Evolutionary conservation across 345 rosid genomes (phyloP).

Genomic region (Syzygium grande): DNA sequence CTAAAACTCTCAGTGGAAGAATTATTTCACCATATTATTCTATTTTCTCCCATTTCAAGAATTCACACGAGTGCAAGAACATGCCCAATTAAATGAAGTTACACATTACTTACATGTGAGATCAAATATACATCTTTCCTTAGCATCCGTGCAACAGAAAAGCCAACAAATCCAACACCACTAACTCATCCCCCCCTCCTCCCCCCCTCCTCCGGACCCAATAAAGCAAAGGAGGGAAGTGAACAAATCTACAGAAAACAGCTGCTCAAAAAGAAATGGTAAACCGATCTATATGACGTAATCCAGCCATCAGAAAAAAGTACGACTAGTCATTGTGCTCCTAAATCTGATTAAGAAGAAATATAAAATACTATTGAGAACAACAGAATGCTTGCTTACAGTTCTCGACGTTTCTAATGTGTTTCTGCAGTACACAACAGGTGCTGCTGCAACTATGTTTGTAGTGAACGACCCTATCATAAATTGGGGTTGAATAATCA

Average conservation of each 20-base stretch:
- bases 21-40: neutral
- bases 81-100: neutral
- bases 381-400: slow-evolving; percentile 18
- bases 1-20: neutral
- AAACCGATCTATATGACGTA: neutral
- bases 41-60: neutral
- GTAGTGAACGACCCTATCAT: slow-evolving; percentile 71
- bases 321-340: neutral
- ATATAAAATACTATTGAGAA: neutral
- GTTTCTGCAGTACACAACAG: slow-evolving; percentile 72
- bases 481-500: neutral
- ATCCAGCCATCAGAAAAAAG: neutral
- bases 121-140: neutral
- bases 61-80: neutral
- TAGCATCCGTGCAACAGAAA: neutral
- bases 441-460: slow-evolving; percentile 93
- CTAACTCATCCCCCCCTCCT: neutral
- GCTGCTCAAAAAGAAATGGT: neutral
- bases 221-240: neutral
- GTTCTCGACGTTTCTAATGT: slow-evolving; percentile 38
- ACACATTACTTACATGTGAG: neutral
- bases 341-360: neutral
- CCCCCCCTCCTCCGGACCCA: rapidly evolving
- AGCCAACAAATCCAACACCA: neutral
- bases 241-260: neutral